phyloP scores from a whole-genome alignment of 495 filamentous ascomycete genomes.

The Elasticomyces elasticus region DNA sequence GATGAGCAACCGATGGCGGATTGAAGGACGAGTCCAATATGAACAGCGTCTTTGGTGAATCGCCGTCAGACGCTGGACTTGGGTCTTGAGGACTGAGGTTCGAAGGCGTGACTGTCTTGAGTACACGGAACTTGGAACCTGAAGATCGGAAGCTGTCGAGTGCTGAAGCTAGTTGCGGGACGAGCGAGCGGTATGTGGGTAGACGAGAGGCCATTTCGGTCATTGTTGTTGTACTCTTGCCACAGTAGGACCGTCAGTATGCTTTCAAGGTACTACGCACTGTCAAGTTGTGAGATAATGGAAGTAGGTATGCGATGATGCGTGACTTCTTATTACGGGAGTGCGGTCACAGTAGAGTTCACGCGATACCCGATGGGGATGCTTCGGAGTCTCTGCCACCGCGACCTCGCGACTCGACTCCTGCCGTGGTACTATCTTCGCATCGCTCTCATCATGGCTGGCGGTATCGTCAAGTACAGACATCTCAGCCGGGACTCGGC shows the following conservation, averaged over 20 bases:
- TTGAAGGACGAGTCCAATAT: slow-evolving; percentile 95
- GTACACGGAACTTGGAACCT: slow-evolving; percentile 15
- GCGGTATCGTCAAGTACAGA: slow-evolving; percentile 73
- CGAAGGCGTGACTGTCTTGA: slow-evolving; percentile 15
- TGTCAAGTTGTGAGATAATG: not conserved
- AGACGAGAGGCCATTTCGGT: slow-evolving; percentile 12
- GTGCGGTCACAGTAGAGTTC: not conserved
- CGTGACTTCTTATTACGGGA: not conserved
- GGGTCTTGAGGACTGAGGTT: slow-evolving; percentile 4
- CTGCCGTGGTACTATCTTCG: not conserved
- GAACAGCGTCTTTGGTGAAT: slow-evolving; percentile 48
- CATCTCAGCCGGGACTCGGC: slow-evolving; percentile 72
- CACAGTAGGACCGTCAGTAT: too few species aligned
- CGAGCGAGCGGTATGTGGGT: slow-evolving; percentile 9
- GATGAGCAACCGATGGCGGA: slow-evolving; percentile 77
- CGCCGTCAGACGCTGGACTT: not conserved
- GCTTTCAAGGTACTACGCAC: too few species aligned
- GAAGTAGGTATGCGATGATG: not conserved
- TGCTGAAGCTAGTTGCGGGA: slow-evolving; percentile 6
- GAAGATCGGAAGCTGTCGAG: slow-evolving; percentile 19
- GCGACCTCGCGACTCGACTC: not conserved
- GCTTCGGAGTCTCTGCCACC: not conserved
- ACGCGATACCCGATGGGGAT: not conserved
- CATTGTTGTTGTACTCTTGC: too few species aligned
- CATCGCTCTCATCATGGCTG: slow-evolving; percentile 53